A percentile compares a stretch with the other conserved stretches of the same genome.
Evolutionary conservation across 176 grass and related monocot genomes (phyloP).

Genomic region (Thalia dealbata): DNA sequence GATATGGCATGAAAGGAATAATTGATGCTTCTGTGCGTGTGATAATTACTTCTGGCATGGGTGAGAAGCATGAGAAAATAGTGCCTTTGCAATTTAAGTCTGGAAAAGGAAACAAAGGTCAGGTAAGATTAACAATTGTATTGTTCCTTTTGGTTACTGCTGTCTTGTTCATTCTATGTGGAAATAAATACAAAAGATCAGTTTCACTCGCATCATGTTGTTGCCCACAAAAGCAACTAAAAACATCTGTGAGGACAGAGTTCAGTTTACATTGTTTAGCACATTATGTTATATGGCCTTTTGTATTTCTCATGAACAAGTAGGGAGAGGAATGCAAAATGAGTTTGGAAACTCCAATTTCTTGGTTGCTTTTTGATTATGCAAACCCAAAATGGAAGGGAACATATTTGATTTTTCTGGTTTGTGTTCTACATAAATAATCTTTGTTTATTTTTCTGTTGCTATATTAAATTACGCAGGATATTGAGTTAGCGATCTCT

Average conservation of each 20-base stretch:
- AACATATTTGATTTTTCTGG: neutral
- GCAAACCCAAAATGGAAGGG: no score
- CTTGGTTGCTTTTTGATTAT: no score
- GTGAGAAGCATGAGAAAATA: constrained; percentile 45
- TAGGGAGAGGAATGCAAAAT: no score
- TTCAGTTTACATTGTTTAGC: neutral
- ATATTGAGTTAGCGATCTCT: neutral
- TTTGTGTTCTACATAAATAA: no score
- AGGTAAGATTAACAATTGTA: constrained; percentile 30
- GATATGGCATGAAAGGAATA: constrained; percentile 80
- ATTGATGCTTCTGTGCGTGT: constrained; percentile 79
- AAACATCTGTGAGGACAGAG: neutral
- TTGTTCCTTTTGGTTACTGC: constrained; percentile 7
- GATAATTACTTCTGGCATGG: constrained; percentile 40
- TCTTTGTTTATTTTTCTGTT: neutral
- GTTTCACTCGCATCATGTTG: no score
- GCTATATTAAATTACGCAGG: neutral
- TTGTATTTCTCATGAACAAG: no score
- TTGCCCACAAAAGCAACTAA: no score
- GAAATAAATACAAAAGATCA: neutral
- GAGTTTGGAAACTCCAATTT: no score
- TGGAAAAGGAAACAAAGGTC: constrained; percentile 83
- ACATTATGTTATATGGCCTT: neutral
- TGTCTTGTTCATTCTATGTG: neutral
- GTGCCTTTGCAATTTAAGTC: constrained; percentile 93